Conservation (phyloP, 805 yeast species). For the Candida sphagnicola region DNA sequence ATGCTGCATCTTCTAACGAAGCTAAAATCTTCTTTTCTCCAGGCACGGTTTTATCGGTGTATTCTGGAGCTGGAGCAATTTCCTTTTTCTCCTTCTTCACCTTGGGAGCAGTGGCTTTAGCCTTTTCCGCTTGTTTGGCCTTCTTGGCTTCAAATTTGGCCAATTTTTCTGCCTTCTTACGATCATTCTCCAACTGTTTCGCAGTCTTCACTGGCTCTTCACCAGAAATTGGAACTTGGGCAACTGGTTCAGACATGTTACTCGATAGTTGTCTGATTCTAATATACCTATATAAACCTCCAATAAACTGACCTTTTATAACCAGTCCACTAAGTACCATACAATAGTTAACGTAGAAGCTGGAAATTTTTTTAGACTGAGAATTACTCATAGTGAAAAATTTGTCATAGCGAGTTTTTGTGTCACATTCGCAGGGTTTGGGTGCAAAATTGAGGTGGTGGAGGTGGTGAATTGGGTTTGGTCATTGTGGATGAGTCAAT, state of each 20-base stretch:
- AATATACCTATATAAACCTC: slow-evolving; percentile 4
- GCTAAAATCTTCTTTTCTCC: slow-evolving; percentile 90
- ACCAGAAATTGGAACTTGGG: slow-evolving; percentile 8
- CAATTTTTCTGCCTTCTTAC: slow-evolving; percentile 82
- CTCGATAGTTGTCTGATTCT: slow-evolving; percentile 4
- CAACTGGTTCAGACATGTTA: slow-evolving; percentile 8
- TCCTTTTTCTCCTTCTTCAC: slow-evolving; percentile 66
- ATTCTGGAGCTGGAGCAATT: slow-evolving; percentile 77
- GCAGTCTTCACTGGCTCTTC: slow-evolving; percentile 54
- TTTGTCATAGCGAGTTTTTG: slow-evolving; percentile 5
- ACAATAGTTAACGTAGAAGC: slow-evolving; percentile 6
- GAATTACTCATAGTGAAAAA: slow-evolving; percentile 7
- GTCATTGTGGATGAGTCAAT: no score
- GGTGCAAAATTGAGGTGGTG: no score
- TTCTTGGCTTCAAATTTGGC: slow-evolving; percentile 86
- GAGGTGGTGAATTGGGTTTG: no score
- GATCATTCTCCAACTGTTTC: slow-evolving; percentile 81
- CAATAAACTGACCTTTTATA: slow-evolving; percentile 8
- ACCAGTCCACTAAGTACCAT: slow-evolving; percentile 15
- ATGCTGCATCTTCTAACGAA: slow-evolving; percentile 86
- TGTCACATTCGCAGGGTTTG: no score
- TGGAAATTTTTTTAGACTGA: slow-evolving; percentile 4
- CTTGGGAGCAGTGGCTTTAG: slow-evolving; percentile 42
- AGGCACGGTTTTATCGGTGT: slow-evolving; percentile 72
- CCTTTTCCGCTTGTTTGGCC: slow-evolving; percentile 43